Conservation (phyloP, 768 basidiomycete species). For the Neoboletus magnificus region DNA sequence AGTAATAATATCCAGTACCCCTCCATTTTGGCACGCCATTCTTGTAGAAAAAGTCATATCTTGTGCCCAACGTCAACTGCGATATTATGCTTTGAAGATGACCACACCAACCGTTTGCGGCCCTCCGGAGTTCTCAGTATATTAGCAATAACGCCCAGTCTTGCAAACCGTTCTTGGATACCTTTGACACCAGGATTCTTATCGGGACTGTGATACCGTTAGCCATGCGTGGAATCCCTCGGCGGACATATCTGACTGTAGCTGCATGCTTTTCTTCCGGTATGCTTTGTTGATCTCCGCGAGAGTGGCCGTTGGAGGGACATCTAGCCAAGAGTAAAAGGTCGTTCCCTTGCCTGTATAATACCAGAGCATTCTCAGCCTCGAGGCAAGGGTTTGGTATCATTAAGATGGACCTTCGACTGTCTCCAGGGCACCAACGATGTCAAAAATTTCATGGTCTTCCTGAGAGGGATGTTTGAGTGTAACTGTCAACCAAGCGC, state of each 20-base stretch:
- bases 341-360: constrained; percentile 76
- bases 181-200: constrained; percentile 87
- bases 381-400: not conserved
- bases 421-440: constrained; percentile 75
- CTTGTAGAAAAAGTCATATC: constrained; percentile 94
- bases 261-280: constrained; percentile 81
- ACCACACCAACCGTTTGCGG: constrained; percentile 62
- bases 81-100: not conserved
- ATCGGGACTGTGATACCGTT: constrained; percentile 64
- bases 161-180: constrained; percentile 86
- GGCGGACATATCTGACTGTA: constrained; percentile 65
- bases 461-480: constrained; percentile 45
- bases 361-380: not conserved
- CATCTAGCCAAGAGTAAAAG: constrained; percentile 92
- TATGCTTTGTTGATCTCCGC: constrained; percentile 86
- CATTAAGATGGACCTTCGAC: constrained; percentile 60
- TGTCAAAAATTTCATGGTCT: constrained; percentile 95
- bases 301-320: constrained; percentile 68
- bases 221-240: constrained; percentile 1
- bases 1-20: constrained; percentile 95
- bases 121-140: constrained; percentile 77
- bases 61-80: constrained; percentile 28
- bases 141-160: constrained; percentile 79
- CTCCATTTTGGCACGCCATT: constrained; percentile 97
- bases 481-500: constrained; percentile 1